A percentile compares a stretch with the other conserved stretches of the same genome.
These are phyloP conservation scores for Botrytis deweyae DNA, from an alignment of 2,329 filamentous ascomycete species.

Conservation along the genomic window DNA sequence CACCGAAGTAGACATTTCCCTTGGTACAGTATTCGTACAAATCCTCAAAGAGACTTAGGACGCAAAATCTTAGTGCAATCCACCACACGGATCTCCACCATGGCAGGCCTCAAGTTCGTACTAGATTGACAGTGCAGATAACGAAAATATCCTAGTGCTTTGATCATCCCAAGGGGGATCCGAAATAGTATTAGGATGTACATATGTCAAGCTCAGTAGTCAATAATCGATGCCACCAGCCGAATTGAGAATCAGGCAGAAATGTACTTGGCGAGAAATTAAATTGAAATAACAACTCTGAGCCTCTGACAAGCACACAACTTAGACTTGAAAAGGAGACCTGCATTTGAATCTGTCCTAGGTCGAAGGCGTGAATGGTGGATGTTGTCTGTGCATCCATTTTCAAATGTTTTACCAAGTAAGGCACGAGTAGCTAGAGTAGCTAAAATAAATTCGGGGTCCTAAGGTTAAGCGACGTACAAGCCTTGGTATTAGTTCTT, in stretches of 20 bases:
- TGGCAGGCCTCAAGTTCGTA: neutral
- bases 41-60: neutral
- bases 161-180: neutral
- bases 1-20: neutral
- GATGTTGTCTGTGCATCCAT: neutral
- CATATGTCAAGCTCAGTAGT: slow-evolving; percentile 2
- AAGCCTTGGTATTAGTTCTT: neutral
- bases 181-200: neutral
- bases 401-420: neutral
- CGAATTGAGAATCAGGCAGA: neutral
- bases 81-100: neutral
- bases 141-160: neutral
- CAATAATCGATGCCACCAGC: neutral
- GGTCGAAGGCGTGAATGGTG: neutral
- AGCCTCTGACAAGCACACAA: neutral
- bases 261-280: neutral
- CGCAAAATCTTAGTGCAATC: neutral
- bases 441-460: neutral
- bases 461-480: neutral
- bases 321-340: neutral
- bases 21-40: neutral
- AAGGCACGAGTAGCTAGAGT: neutral
- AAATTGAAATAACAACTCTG: neutral
- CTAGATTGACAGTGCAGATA: neutral
- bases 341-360: neutral